Percentiles rank a stretch among this genome's conserved stretches.
These are phyloP conservation scores for Sporothrix schenckii DNA, from an alignment of 2,329 filamentous ascomycete species.

Conservation along the genomic window DNA sequence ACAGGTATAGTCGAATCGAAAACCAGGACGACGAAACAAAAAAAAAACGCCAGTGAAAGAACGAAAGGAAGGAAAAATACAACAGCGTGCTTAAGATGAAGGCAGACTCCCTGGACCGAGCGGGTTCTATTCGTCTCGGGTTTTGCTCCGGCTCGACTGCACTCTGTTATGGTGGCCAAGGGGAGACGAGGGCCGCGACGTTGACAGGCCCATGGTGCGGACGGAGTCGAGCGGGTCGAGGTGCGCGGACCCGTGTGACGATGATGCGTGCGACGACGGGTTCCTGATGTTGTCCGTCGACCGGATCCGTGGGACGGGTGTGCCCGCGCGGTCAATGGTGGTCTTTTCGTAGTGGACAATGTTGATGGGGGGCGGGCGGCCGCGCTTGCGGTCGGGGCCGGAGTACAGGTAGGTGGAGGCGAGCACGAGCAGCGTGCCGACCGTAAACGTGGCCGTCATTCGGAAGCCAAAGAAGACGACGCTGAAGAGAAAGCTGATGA, in stretches of 20 bases:
- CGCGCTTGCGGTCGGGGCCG: slow-evolving; percentile 61
- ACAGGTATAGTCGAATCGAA: slow-evolving; percentile 17
- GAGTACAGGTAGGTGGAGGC: slow-evolving; percentile 85
- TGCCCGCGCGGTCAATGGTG: slow-evolving; percentile 54
- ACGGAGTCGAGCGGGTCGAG: slow-evolving; percentile 44
- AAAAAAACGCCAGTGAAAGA: neutral
- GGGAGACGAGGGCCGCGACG: slow-evolving; percentile 54
- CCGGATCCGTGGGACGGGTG: slow-evolving; percentile 42
- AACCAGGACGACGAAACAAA: neutral
- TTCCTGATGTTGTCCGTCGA: slow-evolving; percentile 42
- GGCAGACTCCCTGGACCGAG: neutral
- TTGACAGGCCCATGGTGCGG: slow-evolving; percentile 47
- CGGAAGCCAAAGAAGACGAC: slow-evolving; percentile 82
- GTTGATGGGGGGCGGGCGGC: slow-evolving; percentile 66
- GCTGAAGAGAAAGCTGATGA: slow-evolving; percentile 83
- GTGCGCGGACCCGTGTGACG: neutral
- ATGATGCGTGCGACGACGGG: slow-evolving; percentile 36
- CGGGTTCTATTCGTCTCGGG: slow-evolving; percentile 44
- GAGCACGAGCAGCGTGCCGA: slow-evolving; percentile 78
- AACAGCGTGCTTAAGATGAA: neutral
- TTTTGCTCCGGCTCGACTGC: slow-evolving; percentile 47
- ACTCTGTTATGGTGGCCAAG: slow-evolving; percentile 44
- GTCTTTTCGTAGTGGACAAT: slow-evolving; percentile 80
- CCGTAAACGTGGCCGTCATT: slow-evolving; percentile 73
- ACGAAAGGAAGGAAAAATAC: neutral